Percentiles rank a stretch among this genome's conserved stretches.
Conservation (phyloP, 192 early-diverging fungal species). For the Rhizophagus clarus region DNA sequence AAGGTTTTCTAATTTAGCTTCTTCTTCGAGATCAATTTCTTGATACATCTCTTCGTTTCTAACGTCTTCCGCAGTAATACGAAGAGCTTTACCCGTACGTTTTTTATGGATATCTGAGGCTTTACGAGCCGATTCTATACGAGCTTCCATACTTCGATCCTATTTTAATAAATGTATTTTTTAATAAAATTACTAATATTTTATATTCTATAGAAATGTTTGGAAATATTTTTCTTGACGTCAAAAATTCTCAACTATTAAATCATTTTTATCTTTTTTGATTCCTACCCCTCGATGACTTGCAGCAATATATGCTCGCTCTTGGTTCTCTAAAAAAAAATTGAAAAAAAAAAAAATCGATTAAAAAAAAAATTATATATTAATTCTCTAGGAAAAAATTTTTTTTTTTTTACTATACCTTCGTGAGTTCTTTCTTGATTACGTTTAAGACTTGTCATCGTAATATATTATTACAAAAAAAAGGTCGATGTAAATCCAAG, state of each 20-base stretch:
- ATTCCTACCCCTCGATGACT: slow-evolving; percentile 34
- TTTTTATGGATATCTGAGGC: slow-evolving; percentile 35
- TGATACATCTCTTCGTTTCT: slow-evolving; percentile 39
- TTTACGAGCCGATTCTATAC: slow-evolving; percentile 37
- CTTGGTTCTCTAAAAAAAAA: slow-evolving; percentile 35
- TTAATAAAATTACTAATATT: no score
- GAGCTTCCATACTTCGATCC: slow-evolving; percentile 37
- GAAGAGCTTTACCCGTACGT: slow-evolving; percentile 34
- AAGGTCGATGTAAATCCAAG: no score
- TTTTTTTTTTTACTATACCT: slow-evolving; percentile 9
- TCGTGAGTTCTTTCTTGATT: slow-evolving; percentile 34
- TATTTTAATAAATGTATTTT: background rate
- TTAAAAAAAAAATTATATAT: background rate
- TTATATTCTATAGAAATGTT: no score
- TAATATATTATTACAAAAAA: no score
- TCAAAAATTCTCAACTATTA: no score
- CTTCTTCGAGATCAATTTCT: slow-evolving; percentile 28
- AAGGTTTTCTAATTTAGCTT: slow-evolving; percentile 1
- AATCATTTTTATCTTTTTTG: no score
- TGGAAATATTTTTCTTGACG: no score
- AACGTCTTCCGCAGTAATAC: slow-evolving; percentile 36
- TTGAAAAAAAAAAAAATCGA: background rate
- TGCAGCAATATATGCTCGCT: slow-evolving; percentile 38
- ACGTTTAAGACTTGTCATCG: slow-evolving; percentile 26
- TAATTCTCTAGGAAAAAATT: background rate